Evolutionary conservation across 2,329 filamentous ascomycete genomes (phyloP), one percentile per base, ranked within the genome.

Genomic region (Ceratocystis papillata): DNA sequence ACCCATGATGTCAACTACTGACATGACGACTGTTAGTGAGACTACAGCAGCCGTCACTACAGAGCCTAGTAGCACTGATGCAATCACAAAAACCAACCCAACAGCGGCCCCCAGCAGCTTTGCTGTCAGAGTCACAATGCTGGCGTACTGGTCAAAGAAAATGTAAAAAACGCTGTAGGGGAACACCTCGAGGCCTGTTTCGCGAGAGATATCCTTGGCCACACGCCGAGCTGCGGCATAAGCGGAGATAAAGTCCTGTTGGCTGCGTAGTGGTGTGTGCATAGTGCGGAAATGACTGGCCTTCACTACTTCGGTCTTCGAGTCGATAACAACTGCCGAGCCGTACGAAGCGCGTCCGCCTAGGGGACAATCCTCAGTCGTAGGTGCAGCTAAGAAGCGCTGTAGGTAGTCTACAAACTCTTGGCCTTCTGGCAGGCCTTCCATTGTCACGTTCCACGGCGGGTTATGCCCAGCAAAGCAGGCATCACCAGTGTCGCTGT

Each of bases 121-220:
- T 0, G 83, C 87, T 0, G 93, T 92, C 3, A 97, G 81, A 10
- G 82, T 81, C 22, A 96, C 85, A 68, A 99, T 97, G 67, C 83
- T 84, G 5, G 90, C 83, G 73, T 99, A 99, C 74, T 97, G 94
- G 74, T 99, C 94, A 74, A 99, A 99, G 82, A 97, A 99, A 74
- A 99, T 92, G 78, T 99, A 99, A 75, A 96, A 96, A 68, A 96
- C 87, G 71, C 90, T 95, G 78, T 99, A 99, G 0, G 94, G 90
- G 80, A 99, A 99, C 2, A 99, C 87, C 28, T 94, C 86, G 25
- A 89, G 84, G 4, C 86, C 83, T 3, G 91, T 92, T 63, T 82
- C 80, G 64, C 82, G 76, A 15, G 82, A 87, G 63, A 99, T 86
- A 33, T 88, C 87, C 12, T 85, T 78, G 0, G 93, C 86, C 69